phyloP scores from a whole-genome alignment of 352 stramenopile species.

The Plasmopara muralis region DNA sequence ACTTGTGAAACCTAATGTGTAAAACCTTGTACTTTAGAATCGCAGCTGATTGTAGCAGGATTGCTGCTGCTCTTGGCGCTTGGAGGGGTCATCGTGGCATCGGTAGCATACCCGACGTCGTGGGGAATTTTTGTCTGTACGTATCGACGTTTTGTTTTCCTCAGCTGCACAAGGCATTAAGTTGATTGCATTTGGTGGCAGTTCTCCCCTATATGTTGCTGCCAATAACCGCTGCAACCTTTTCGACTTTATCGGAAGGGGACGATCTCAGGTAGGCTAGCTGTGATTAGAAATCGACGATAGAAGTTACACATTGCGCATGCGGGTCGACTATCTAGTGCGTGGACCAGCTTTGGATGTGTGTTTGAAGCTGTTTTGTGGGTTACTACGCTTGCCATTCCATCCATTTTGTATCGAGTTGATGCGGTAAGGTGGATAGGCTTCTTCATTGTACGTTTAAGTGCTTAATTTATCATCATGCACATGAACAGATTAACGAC shows the following conservation, averaged over 20 bases:
- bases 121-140: slow-evolving; percentile 67
- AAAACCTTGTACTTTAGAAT: slow-evolving; percentile 13
- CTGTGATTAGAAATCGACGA: background rate
- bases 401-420: slow-evolving; percentile 56
- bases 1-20: background rate
- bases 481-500: slow-evolving; percentile 37
- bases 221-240: slow-evolving; percentile 52
- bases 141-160: background rate
- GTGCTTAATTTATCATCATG: too few species aligned
- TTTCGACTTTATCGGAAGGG: slow-evolving; percentile 38
- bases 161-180: background rate
- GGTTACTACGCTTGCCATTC: slow-evolving; percentile 54
- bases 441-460: too few species aligned
- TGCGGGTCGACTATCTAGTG: slow-evolving; percentile 5
- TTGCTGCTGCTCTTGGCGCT: slow-evolving; percentile 52
- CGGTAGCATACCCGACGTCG: slow-evolving; percentile 47
- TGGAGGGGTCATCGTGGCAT: slow-evolving; percentile 47
- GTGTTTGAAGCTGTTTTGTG: slow-evolving; percentile 74
- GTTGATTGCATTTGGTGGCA: slow-evolving; percentile 12
- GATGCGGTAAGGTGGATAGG: slow-evolving; percentile 36
- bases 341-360: slow-evolving; percentile 60
- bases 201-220: slow-evolving; percentile 62
- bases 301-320: background rate
- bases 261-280: slow-evolving; percentile 43
- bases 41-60: slow-evolving; percentile 35